A percentile compares a stretch with the other conserved stretches of the same genome.
Conservation (phyloP, 805 yeast species). For the Teunomyces pallodes region DNA sequence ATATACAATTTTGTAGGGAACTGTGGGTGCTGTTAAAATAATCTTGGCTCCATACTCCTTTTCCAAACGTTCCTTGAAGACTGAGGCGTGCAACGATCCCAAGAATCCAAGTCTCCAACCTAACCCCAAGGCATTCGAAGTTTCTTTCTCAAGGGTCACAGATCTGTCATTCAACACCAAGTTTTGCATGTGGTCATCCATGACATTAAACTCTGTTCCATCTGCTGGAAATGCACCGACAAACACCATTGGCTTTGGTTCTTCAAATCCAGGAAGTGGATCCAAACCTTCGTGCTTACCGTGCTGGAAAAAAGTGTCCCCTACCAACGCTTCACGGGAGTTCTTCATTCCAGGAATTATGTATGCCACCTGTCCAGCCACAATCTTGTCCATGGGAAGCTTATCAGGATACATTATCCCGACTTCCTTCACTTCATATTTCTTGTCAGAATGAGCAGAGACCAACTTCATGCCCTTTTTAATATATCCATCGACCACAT, state of each 20-base stretch:
- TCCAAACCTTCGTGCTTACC: conserved; percentile 57
- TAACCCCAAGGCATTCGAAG: conserved; percentile 91
- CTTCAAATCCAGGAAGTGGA: conserved; percentile 92
- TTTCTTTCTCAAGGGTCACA: conserved; percentile 83
- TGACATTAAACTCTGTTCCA: conserved; percentile 80
- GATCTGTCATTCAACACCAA: conserved; percentile 89
- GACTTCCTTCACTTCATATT: conserved; percentile 86
- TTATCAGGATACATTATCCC: conserved; percentile 96
- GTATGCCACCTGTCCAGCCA: conserved; percentile 94
- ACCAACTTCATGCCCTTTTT: conserved; percentile 71
- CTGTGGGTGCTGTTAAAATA: conserved; percentile 93
- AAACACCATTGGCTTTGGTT: conserved; percentile 96
- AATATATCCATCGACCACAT: conserved; percentile 79
- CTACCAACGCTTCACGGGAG: conserved; percentile 81
- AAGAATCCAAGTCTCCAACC: conserved; percentile 97
- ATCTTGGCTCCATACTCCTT: conserved; percentile 92
- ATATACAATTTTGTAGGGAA: conserved; percentile 79
- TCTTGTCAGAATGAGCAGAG: conserved; percentile 72
- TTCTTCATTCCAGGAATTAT: conserved; percentile 93
- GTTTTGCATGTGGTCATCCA: conserved; percentile 88
- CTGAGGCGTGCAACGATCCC: conserved; percentile 94
- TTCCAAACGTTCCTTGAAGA: conserved; percentile 85
- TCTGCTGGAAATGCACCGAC: conserved; percentile 98
- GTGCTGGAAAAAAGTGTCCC: conserved; percentile 78
- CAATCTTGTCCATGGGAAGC: conserved; percentile 56